Evolutionary conservation across 352 stramenopile genomes (phyloP).

Genomic region (Albugo candida): DNA sequence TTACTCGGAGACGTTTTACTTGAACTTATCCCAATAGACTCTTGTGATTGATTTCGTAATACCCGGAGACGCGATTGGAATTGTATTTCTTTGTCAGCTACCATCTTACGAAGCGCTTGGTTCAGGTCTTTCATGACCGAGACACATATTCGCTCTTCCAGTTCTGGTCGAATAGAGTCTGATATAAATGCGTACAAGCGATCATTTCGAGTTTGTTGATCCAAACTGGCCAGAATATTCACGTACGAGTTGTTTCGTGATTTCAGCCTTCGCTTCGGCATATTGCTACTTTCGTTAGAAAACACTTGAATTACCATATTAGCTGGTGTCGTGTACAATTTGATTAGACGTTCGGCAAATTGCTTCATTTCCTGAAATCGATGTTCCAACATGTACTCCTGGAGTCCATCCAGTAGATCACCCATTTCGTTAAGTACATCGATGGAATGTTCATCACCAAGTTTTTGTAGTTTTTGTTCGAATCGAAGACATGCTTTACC

Average conservation of each 20-base stretch:
- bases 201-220: conserved; percentile 47
- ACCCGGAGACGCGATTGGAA: conserved; percentile 43
- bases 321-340: conserved; percentile 13
- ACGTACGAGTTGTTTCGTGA: conserved; percentile 45
- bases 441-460: conserved; percentile 19
- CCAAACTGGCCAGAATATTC: conserved; percentile 24
- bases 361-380: conserved; percentile 56
- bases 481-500: conserved; percentile 66
- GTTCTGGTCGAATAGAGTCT: conserved; percentile 61
- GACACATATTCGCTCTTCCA: conserved; percentile 66
- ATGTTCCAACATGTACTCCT: conserved; percentile 77
- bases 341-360: conserved; percentile 40
- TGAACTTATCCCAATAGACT: conserved; percentile 61
- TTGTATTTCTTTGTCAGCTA: conserved; percentile 51
- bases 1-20: conserved; percentile 61
- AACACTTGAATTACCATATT: not conserved
- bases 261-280: not conserved
- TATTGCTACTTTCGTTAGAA: not conserved
- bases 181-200: conserved; percentile 58
- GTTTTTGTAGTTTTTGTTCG: conserved; percentile 29
- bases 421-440: conserved; percentile 54
- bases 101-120: conserved; percentile 20
- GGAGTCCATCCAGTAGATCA: conserved; percentile 56
- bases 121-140: conserved; percentile 42
- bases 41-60: conserved; percentile 52